phyloP scores from a whole-genome alignment of 495 filamentous ascomycete genomes.

The Sabuloglossum arenarium region DNA sequence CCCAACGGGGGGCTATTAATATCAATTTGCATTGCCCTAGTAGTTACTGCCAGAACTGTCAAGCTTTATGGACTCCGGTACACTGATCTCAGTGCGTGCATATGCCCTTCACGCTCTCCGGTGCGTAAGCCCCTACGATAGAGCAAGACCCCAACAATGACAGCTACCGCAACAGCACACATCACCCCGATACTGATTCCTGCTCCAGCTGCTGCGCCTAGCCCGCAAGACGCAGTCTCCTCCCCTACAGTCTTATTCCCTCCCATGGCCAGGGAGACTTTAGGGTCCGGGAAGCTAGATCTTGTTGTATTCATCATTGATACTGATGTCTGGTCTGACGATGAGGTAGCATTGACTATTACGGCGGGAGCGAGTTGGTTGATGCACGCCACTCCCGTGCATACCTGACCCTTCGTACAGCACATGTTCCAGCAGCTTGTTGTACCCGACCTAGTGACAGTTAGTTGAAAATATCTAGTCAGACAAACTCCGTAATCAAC shows the following conservation, averaged over 20 bases:
- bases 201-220: not conserved
- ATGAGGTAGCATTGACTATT: too few species aligned
- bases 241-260: not conserved
- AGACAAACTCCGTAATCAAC: too few species aligned
- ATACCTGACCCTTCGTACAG: not conserved
- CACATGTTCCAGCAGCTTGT: not conserved
- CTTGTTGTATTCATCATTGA: not conserved
- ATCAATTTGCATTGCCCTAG: not conserved
- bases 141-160: not conserved
- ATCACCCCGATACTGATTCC: not conserved
- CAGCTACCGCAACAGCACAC: not conserved
- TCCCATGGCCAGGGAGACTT: not conserved
- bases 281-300: not conserved
- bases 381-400: not conserved
- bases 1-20: not conserved
- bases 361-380: not conserved
- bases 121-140: not conserved
- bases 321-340: not conserved
- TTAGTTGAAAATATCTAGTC: not conserved
- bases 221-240: too few species aligned
- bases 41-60: not conserved
- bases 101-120: not conserved
- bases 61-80: not conserved
- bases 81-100: not conserved
- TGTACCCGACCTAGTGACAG: not conserved